A percentile compares a stretch with the other conserved stretches of the same genome.
Evolutionary conservation across 345 rosid species (phyloP).

Genomic region (Geranium rotundifolium): DNA sequence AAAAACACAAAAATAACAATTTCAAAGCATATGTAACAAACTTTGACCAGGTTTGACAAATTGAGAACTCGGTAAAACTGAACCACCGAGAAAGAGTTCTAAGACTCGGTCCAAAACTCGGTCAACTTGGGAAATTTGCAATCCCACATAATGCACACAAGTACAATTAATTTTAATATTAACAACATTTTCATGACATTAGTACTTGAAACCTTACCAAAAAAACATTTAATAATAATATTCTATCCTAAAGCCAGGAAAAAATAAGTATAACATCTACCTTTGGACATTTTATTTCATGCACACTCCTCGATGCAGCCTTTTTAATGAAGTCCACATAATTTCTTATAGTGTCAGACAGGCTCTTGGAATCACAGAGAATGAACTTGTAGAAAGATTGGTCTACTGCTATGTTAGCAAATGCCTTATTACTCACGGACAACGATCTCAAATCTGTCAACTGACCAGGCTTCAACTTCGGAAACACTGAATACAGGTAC

Average conservation of each 20-base stretch:
- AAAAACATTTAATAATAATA: not conserved
- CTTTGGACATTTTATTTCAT: conserved; percentile 79
- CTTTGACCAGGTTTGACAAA: too few relatives aligned
- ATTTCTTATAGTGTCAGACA: conserved; percentile 41
- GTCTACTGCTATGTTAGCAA: conserved; percentile 63
- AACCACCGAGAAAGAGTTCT: too few relatives aligned
- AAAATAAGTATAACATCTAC: conserved; percentile 18
- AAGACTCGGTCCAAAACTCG: too few relatives aligned
- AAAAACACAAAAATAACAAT: too few relatives aligned
- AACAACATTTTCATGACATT: too few relatives aligned
- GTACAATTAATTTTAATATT: too few relatives aligned
- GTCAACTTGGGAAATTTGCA: too few relatives aligned
- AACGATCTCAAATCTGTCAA: conserved; percentile 82
- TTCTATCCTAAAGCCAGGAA: not conserved
- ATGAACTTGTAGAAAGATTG: conserved; percentile 48
- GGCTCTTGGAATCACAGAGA: conserved; percentile 44
- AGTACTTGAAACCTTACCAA: too few relatives aligned
- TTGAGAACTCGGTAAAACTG: too few relatives aligned
- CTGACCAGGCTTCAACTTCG: conserved; percentile 83
- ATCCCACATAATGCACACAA: too few relatives aligned
- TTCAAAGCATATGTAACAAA: too few relatives aligned
- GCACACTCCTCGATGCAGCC: conserved; percentile 22
- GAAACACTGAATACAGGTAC: conserved; percentile 65
- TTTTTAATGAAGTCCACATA: conserved; percentile 36
- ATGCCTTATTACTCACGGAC: conserved; percentile 64